Percentiles rank a stretch among this genome's conserved stretches.
Conservation (phyloP, 2,329 filamentous ascomycete genomes). For the Diaporthe vaccinii region DNA sequence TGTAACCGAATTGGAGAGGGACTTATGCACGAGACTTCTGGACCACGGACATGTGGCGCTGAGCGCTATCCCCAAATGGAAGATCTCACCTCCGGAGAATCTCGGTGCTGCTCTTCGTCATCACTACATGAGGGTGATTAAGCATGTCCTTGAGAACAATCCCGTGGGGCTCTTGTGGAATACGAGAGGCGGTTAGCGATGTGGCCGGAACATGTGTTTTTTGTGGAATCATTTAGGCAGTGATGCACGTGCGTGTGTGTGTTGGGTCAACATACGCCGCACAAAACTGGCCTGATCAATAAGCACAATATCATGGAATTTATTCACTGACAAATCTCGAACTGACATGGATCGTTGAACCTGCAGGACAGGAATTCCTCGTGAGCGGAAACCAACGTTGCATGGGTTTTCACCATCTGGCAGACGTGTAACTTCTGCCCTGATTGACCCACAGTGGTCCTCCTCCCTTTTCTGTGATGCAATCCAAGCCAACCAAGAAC, state of each 20-base stretch:
- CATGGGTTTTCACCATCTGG: background rate
- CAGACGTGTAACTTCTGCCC: background rate
- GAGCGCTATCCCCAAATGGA: background rate
- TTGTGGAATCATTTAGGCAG: background rate
- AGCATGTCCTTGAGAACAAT: background rate
- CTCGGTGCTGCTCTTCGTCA: conserved; percentile 1
- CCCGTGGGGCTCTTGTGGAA: background rate
- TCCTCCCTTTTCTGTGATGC: background rate
- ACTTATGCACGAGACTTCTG: conserved; percentile 13
- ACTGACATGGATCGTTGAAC: background rate
- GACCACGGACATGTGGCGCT: background rate
- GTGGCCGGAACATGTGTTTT: background rate
- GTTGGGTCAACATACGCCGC: background rate
- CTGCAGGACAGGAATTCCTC: background rate
- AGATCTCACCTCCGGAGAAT: background rate
- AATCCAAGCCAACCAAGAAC: background rate
- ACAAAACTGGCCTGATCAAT: background rate
- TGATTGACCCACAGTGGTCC: background rate
- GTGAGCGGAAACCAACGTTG: background rate
- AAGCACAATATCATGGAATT: background rate
- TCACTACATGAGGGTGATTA: background rate
- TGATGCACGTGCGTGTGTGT: background rate
- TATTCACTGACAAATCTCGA: background rate
- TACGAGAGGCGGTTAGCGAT: background rate
- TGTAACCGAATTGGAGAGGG: background rate